These are phyloP conservation scores for Buxus sempervirens DNA, from an alignment of 164 flowering plant species.

Conservation along the genomic window DNA sequence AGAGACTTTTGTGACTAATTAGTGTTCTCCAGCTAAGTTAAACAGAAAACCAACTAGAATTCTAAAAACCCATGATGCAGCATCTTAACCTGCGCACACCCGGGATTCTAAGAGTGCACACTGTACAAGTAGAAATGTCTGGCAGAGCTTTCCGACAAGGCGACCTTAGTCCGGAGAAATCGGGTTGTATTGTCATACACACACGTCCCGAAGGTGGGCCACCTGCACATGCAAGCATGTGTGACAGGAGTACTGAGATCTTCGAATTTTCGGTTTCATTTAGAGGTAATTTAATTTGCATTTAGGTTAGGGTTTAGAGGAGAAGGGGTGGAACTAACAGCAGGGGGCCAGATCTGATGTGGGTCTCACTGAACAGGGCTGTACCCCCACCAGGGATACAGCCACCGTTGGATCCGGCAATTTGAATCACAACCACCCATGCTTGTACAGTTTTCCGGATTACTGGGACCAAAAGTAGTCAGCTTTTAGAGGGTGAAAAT, in stretches of 20 bases:
- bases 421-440: constrained; percentile 27
- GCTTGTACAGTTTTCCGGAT: background rate
- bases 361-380: constrained; percentile 8
- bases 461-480: constrained; percentile 27
- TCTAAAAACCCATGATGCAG: background rate
- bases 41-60: constrained; percentile 6
- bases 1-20: background rate
- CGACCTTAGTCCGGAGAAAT: constrained; percentile 46
- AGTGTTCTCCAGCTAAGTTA: constrained; percentile 27
- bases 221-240: constrained; percentile 56
- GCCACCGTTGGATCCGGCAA: constrained; percentile 35
- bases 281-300: constrained; percentile 6
- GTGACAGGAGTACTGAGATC: constrained; percentile 5
- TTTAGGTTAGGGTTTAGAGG: background rate
- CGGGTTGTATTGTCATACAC: constrained; percentile 45
- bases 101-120: background rate
- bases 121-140: constrained; percentile 15
- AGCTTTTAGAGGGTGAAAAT: constrained; percentile 17
- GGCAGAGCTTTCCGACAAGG: constrained; percentile 34
- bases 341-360: constrained; percentile 15
- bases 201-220: constrained; percentile 32
- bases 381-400: constrained; percentile 25
- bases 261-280: background rate
- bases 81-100: background rate
- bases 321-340: background rate